phyloP scores from a whole-genome alignment of 2,329 filamentous ascomycete genomes.

The Trichoderma sp. region DNA sequence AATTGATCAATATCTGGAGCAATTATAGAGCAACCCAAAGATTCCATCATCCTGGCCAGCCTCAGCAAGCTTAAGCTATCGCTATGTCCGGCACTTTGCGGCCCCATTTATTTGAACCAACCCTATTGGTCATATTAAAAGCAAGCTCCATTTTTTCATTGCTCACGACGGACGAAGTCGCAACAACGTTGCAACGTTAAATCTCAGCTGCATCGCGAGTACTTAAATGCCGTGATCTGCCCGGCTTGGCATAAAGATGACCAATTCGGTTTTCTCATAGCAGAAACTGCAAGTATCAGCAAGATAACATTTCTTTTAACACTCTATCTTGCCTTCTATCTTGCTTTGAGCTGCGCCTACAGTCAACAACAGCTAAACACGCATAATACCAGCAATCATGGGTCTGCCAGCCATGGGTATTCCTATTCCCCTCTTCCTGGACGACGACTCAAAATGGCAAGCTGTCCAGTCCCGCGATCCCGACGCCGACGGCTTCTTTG shows the following conservation, averaged over 20 bases:
- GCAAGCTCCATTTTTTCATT: constrained; percentile 28
- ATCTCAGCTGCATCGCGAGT: not conserved
- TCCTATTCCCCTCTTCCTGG: constrained; percentile 25
- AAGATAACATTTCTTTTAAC: too few relatives aligned
- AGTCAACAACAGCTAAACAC: too few relatives aligned
- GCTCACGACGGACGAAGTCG: not conserved
- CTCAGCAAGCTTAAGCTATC: not conserved
- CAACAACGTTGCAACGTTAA: not conserved
- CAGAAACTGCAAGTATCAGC: not conserved
- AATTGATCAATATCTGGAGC: not conserved
- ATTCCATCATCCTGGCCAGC: not conserved
- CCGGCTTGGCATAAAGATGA: not conserved
- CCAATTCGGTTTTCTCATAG: not conserved
- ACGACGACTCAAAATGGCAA: constrained; percentile 36
- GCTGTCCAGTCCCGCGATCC: constrained; percentile 37
- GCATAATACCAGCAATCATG: not conserved
- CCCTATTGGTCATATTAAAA: constrained; percentile 32
- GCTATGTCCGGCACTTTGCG: not conserved
- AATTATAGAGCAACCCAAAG: not conserved
- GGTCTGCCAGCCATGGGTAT: not conserved
- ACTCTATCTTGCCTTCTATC: too few relatives aligned
- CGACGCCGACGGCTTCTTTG: constrained; percentile 38
- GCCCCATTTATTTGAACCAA: not conserved
- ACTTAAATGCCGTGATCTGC: not conserved
- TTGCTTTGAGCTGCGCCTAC: not conserved